Evolutionary conservation across 2,329 filamentous ascomycete species (phyloP).

Genomic region (Fonsecaea monophora): DNA sequence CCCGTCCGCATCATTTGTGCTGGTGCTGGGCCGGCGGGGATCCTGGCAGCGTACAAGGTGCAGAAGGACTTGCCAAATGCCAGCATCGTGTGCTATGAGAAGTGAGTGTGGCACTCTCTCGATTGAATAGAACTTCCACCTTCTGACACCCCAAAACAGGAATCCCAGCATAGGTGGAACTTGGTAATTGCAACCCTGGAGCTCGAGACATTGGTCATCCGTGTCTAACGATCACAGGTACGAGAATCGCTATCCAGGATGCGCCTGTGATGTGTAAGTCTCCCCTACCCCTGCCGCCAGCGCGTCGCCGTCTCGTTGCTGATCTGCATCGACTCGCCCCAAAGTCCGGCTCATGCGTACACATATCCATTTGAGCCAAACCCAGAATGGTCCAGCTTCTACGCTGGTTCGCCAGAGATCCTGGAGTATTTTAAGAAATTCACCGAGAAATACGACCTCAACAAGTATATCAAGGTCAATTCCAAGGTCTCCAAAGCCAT

Average conservation of each 20-base stretch:
- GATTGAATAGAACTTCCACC: background rate
- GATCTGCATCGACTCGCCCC: no score
- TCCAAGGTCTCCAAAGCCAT: constrained; percentile 7
- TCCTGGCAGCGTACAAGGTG: constrained; percentile 29
- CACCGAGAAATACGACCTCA: constrained; percentile 35
- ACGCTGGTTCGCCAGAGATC: constrained; percentile 40
- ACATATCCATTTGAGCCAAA: constrained; percentile 37
- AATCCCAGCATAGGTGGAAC: constrained; percentile 25
- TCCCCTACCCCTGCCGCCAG: no score
- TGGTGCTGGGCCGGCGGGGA: constrained; percentile 30
- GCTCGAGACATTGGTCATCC: no score
- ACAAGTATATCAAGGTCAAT: constrained; percentile 16
- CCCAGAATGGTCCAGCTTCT: constrained; percentile 37
- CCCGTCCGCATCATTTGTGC: constrained; percentile 32
- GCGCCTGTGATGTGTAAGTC: constrained; percentile 46
- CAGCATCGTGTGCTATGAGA: constrained; percentile 31
- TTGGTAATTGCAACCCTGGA: background rate
- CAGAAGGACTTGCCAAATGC: constrained; percentile 46
- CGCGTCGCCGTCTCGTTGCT: no score
- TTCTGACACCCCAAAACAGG: background rate
- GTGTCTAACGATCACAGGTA: background rate
- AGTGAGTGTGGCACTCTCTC: constrained; percentile 1
- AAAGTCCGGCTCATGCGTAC: constrained; percentile 29
- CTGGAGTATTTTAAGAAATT: constrained; percentile 41
- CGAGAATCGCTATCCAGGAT: constrained; percentile 26